Percentiles rank a stretch among this genome's conserved stretches.
Conservation (phyloP, 2,329 filamentous ascomycete genomes). For the Xylariales sp. region DNA sequence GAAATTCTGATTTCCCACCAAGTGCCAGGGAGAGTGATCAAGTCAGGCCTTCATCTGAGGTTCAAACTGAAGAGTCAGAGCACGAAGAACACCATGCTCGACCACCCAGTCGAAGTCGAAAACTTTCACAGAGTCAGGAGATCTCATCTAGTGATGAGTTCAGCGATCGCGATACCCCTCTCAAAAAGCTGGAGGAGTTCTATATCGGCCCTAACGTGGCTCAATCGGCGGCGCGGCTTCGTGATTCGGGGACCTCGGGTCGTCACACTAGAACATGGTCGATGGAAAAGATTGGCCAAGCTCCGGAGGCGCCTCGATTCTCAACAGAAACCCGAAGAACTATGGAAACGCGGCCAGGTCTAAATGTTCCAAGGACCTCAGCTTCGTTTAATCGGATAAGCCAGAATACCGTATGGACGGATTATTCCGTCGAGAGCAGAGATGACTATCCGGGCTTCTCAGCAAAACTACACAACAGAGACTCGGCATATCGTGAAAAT, state of each 20-base stretch:
- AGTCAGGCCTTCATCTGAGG: not conserved
- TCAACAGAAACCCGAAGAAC: constrained; percentile 25
- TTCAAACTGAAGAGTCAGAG: not conserved
- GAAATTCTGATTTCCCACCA: constrained; percentile 34
- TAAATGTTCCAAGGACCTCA: constrained; percentile 42
- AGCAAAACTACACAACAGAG: constrained; percentile 17
- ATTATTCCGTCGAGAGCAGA: constrained; percentile 52
- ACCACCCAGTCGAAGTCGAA: not conserved
- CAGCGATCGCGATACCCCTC: constrained; percentile 17
- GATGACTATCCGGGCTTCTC: constrained; percentile 33
- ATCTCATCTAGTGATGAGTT: constrained; percentile 16
- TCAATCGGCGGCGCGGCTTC: constrained; percentile 16
- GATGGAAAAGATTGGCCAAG: constrained; percentile 16
- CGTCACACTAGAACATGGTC: constrained; percentile 11
- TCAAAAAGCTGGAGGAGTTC: constrained; percentile 26
- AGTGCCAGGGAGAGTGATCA: constrained; percentile 11
- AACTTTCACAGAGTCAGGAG: not conserved
- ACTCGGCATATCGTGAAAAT: constrained; percentile 21
- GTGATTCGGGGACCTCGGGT: constrained; percentile 13
- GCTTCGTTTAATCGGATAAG: constrained; percentile 43
- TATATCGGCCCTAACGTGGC: constrained; percentile 24
- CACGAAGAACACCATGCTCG: not conserved
- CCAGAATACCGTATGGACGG: constrained; percentile 56
- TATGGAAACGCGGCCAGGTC: constrained; percentile 37
- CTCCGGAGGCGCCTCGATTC: constrained; percentile 19